Evolutionary conservation across 345 rosid genomes (phyloP).

Genomic region (Anastatica hierochuntica): DNA sequence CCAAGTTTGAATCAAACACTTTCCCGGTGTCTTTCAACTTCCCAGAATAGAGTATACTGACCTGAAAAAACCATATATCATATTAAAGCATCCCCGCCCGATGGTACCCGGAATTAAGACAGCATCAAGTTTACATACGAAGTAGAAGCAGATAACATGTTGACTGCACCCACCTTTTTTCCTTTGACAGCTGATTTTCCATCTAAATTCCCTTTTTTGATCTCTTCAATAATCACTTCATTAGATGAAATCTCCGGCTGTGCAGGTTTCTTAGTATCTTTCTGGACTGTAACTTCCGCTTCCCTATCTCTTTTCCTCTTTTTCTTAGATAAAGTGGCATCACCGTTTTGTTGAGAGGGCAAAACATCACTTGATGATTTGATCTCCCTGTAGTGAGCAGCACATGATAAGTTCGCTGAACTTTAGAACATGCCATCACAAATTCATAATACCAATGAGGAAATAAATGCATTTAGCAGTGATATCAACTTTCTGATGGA

Average conservation of each 20-base stretch:
- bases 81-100: background rate
- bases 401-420: background rate
- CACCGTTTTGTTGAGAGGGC: slow-evolving; percentile 4
- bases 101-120: background rate
- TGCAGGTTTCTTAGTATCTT: slow-evolving; percentile 8
- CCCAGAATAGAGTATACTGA: slow-evolving; percentile 36
- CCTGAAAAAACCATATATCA: slow-evolving; percentile 27
- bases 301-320: slow-evolving; percentile 28
- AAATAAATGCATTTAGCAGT: background rate
- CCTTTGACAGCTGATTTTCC: slow-evolving; percentile 40
- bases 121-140: background rate
- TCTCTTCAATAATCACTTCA: slow-evolving; percentile 37
- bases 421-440: background rate
- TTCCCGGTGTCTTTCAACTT: slow-evolving; percentile 43
- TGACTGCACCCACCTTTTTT: slow-evolving; percentile 32
- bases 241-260: slow-evolving; percentile 18
- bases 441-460: background rate
- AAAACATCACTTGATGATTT: slow-evolving; percentile 1
- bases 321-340: slow-evolving; percentile 12
- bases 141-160: background rate
- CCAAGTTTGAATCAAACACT: slow-evolving; percentile 38
- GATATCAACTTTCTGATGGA: background rate
- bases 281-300: slow-evolving; percentile 22
- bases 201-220: slow-evolving; percentile 33
- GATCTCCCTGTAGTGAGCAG: slow-evolving; percentile 3